These are phyloP conservation scores for Xenosphaeropsis pyriputrescens DNA, from an alignment of 2,329 filamentous ascomycete species.

Conservation along the genomic window DNA sequence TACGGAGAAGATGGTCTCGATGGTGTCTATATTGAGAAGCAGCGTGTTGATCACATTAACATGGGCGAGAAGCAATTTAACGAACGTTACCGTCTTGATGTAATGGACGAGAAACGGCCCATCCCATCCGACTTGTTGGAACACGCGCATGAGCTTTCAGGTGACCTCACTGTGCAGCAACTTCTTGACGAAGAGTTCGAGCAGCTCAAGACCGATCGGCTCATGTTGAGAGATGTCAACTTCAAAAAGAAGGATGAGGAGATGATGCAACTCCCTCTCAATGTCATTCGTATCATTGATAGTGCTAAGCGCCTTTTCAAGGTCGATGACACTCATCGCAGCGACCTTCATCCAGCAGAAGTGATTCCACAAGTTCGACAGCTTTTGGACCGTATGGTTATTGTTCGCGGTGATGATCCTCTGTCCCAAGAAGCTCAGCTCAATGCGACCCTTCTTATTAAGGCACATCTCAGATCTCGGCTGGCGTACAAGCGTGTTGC, in stretches of 20 bases:
- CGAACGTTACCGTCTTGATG: slow-evolving; percentile 70
- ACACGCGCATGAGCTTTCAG: slow-evolving; percentile 72
- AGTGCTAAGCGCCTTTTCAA: slow-evolving; percentile 83
- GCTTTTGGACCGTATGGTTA: slow-evolving; percentile 61
- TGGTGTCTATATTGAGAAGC: slow-evolving; percentile 84
- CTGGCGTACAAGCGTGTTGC: slow-evolving; percentile 90
- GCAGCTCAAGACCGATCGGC: slow-evolving; percentile 57
- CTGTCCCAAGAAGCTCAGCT: slow-evolving; percentile 77
- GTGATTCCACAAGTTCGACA: slow-evolving; percentile 68
- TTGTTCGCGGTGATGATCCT: slow-evolving; percentile 72
- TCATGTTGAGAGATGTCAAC: slow-evolving; percentile 56
- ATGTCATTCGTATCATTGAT: slow-evolving; percentile 80
- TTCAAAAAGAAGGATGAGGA: slow-evolving; percentile 61
- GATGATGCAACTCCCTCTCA: slow-evolving; percentile 82
- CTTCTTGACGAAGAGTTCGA: slow-evolving; percentile 85
- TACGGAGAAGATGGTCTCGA: slow-evolving; percentile 97
- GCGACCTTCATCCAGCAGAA: slow-evolving; percentile 78
- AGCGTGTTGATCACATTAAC: slow-evolving; percentile 74
- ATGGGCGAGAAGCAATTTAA: slow-evolving; percentile 68
- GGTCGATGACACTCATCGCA: slow-evolving; percentile 71
- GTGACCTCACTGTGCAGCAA: slow-evolving; percentile 75
- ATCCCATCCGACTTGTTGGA: slow-evolving; percentile 63
- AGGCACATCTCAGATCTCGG: slow-evolving; percentile 76
- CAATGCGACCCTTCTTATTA: slow-evolving; percentile 84
- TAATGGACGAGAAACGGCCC: slow-evolving; percentile 51